These are phyloP conservation scores for Neoboletus brunneissimus DNA, from an alignment of 768 basidiomycete genomes.

Conservation along the genomic window DNA sequence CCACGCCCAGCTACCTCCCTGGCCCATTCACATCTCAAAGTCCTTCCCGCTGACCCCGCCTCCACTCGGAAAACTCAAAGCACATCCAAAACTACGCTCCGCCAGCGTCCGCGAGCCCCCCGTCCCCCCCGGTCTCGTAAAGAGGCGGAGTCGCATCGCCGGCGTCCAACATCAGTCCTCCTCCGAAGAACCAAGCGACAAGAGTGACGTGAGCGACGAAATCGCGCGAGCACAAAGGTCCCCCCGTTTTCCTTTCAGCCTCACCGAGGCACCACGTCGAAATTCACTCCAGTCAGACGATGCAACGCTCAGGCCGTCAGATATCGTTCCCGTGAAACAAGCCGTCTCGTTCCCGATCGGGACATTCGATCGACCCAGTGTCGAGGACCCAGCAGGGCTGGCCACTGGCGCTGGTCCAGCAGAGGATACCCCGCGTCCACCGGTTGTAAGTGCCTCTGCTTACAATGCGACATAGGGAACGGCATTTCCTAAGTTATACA, in stretches of 20 bases:
- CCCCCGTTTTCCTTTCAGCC: slow-evolving; percentile 2
- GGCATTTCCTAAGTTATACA: slow-evolving; percentile 4
- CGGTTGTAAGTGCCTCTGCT: slow-evolving; percentile 28
- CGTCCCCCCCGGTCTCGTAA: slow-evolving; percentile 32
- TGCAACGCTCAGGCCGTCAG: background rate
- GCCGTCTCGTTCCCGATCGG: slow-evolving; percentile 4
- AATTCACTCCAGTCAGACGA: background rate
- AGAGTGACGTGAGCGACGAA: slow-evolving; percentile 25
- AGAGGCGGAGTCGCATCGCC: slow-evolving; percentile 24
- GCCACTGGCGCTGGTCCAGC: background rate
- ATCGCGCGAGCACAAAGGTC: slow-evolving; percentile 7
- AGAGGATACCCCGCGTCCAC: slow-evolving; percentile 13
- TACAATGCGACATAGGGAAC: slow-evolving; percentile 14
- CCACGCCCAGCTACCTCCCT: slow-evolving; percentile 24
- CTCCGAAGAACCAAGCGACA: slow-evolving; percentile 30
- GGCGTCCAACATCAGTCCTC: slow-evolving; percentile 25
- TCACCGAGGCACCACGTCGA: slow-evolving; percentile 1
- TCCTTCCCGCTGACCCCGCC: slow-evolving; percentile 31
- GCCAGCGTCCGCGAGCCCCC: slow-evolving; percentile 30
- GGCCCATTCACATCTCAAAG: slow-evolving; percentile 30
- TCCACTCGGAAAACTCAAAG: slow-evolving; percentile 26
- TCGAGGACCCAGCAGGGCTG: slow-evolving; percentile 1
- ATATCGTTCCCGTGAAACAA: slow-evolving; percentile 11
- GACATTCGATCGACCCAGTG: slow-evolving; percentile 2
- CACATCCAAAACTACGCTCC: slow-evolving; percentile 31